These are phyloP conservation scores for Chenopodium berlandieri DNA, from an alignment of 148 eudicot species.

Conservation along the genomic window DNA sequence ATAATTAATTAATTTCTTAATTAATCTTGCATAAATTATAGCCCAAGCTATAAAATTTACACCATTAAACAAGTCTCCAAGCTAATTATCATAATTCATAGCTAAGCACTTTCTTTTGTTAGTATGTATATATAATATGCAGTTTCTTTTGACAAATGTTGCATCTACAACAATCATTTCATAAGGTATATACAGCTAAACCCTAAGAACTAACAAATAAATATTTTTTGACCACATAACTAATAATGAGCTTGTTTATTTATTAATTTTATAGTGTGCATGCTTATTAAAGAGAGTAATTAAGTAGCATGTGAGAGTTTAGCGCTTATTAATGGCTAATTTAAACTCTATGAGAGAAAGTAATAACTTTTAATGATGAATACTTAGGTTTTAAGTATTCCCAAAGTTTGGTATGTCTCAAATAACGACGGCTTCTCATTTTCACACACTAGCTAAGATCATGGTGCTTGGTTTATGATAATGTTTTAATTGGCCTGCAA, in stretches of 20 bases:
- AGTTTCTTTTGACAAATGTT: neutral
- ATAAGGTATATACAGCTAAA: neutral
- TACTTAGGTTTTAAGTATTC: neutral
- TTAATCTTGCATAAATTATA: too few species aligned
- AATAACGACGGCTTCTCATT: neutral
- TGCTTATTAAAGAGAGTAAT: neutral
- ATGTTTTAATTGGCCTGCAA: neutral
- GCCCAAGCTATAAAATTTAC: too few species aligned
- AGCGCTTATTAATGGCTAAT: neutral
- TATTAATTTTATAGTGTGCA: neutral
- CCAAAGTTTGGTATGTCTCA: neutral
- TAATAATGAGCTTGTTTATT: too few species aligned
- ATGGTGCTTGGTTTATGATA: neutral
- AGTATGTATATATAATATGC: neutral
- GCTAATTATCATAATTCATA: neutral
- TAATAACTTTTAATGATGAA: neutral
- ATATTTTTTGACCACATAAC: neutral
- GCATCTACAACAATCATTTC: neutral
- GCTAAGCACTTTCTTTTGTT: neutral
- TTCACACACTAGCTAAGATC: neutral
- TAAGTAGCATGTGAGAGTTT: neutral
- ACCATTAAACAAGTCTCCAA: neutral
- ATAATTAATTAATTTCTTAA: too few species aligned
- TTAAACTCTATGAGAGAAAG: neutral
- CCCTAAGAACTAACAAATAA: neutral